Conservation (phyloP, 352 stramenopile genomes). For the Pythium rishiriense region DNA sequence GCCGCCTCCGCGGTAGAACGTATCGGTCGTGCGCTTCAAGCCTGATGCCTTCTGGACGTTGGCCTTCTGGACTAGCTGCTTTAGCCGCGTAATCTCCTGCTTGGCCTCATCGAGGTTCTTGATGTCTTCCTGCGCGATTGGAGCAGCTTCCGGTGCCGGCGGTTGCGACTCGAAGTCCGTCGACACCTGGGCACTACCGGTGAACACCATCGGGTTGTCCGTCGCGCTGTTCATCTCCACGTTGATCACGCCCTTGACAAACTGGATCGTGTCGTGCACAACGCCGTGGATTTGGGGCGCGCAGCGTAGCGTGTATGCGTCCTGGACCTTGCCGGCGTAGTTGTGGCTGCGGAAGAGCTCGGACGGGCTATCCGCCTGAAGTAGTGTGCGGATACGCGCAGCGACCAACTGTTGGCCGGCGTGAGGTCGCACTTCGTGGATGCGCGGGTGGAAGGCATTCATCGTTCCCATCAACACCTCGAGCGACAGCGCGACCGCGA, state of each 20-base stretch:
- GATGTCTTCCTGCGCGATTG: conserved; percentile 40
- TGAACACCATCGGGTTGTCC: conserved; percentile 91
- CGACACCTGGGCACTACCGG: conserved; percentile 63
- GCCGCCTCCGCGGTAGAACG: conserved; percentile 73
- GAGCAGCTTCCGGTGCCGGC: conserved; percentile 19
- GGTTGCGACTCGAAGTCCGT: conserved; percentile 53
- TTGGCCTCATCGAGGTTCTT: conserved; percentile 71
- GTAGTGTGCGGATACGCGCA: conserved; percentile 75
- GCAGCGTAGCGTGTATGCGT: conserved; percentile 89
- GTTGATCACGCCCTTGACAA: conserved; percentile 82
- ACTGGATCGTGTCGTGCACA: conserved; percentile 86
- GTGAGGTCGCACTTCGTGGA: conserved; percentile 85
- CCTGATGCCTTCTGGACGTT: conserved; percentile 50
- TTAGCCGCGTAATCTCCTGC: conserved; percentile 75
- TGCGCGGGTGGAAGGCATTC: conserved; percentile 87
- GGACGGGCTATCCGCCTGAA: conserved; percentile 74
- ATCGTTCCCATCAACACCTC: conserved; percentile 89
- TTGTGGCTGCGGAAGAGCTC: conserved; percentile 88
- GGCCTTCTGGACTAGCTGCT: conserved; percentile 51
- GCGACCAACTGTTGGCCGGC: conserved; percentile 78
- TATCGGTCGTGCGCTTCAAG: conserved; percentile 82
- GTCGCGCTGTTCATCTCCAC: conserved; percentile 91
- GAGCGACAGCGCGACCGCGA: conserved; percentile 77
- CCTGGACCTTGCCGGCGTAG: conserved; percentile 88
- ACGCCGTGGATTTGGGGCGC: conserved; percentile 89